Conservation (phyloP, 148 eudicot genomes). For the Simmondsia chinensis region DNA sequence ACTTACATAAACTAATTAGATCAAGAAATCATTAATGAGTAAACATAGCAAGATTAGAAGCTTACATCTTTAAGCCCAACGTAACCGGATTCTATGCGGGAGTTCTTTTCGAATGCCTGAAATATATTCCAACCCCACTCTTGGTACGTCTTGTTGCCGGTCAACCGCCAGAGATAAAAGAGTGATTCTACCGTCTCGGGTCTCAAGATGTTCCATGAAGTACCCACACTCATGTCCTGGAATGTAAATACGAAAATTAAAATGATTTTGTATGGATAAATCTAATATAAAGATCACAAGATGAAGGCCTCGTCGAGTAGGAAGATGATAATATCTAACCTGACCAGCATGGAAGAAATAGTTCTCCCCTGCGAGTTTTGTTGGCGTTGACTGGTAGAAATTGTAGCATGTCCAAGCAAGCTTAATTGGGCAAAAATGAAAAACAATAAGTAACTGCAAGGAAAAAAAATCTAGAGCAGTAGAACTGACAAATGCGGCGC, state of each 20-base stretch:
- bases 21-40: too few relatives aligned
- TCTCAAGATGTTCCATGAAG: conserved; percentile 97
- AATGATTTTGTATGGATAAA: too few relatives aligned
- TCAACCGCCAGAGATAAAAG: conserved; percentile 94
- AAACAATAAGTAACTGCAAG: conserved; percentile 5
- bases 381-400: conserved; percentile 94
- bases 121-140: conserved; percentile 99
- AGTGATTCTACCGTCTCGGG: conserved; percentile 98
- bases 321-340: conserved; percentile 27
- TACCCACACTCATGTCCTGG: conserved; percentile 95
- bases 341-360: conserved; percentile 72
- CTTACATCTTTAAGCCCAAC: conserved; percentile 99
- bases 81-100: conserved; percentile 82
- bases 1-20: too few relatives aligned
- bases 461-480: conserved; percentile 6
- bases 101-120: conserved; percentile 97
- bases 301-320: too few relatives aligned
- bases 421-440: conserved; percentile 19
- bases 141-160: conserved; percentile 93
- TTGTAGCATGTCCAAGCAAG: conserved; percentile 99
- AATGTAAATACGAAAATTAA: conserved; percentile 2
- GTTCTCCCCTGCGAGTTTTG: conserved; percentile 97
- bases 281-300: too few relatives aligned
- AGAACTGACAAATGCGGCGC: too few relatives aligned
- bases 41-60: conserved; percentile 1